phyloP scores from a whole-genome alignment of 495 filamentous ascomycete genomes.

The Xylaria nigripes region DNA sequence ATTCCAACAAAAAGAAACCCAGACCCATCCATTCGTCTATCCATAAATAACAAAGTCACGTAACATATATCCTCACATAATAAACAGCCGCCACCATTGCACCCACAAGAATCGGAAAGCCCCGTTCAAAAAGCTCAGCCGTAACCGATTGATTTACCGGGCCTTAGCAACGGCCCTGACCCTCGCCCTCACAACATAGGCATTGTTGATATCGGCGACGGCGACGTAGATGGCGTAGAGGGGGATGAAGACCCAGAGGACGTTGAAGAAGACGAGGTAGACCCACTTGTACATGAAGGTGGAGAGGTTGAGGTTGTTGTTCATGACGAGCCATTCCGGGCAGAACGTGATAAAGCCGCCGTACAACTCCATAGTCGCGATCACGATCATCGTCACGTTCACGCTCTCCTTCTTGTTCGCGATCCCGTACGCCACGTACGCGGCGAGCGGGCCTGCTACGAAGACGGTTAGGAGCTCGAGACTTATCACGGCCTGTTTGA shows the following conservation, averaged over 20 bases:
- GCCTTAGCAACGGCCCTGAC: constrained; percentile 6
- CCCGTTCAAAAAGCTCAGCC: too few species aligned
- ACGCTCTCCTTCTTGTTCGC: constrained; percentile 48
- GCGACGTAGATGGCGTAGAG: constrained; percentile 66
- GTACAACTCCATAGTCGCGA: constrained; percentile 93
- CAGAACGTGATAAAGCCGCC: constrained; percentile 95
- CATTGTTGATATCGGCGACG: constrained; percentile 49
- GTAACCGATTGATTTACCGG: too few species aligned
- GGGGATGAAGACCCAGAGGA: constrained; percentile 77
- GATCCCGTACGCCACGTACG: constrained; percentile 62
- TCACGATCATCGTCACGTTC: constrained; percentile 60
- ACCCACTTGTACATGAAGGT: constrained; percentile 85
- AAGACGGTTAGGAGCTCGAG: constrained; percentile 83
- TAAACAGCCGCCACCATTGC: too few species aligned
- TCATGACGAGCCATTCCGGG: constrained; percentile 83
- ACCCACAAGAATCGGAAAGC: too few species aligned
- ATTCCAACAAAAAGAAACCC: too few species aligned
- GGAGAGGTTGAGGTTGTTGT: constrained; percentile 63
- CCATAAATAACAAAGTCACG: too few species aligned
- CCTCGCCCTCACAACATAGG: constrained; percentile 34
- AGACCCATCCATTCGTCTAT: too few species aligned
- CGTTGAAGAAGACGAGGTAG: constrained; percentile 88
- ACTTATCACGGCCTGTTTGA: constrained; percentile 58
- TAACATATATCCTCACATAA: too few species aligned
- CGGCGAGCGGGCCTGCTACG: constrained; percentile 62